Evolutionary conservation across 2,329 filamentous ascomycete species (phyloP), one percentile per base, ranked within the genome.

Genomic region (Pezizomycotina sp.): DNA sequence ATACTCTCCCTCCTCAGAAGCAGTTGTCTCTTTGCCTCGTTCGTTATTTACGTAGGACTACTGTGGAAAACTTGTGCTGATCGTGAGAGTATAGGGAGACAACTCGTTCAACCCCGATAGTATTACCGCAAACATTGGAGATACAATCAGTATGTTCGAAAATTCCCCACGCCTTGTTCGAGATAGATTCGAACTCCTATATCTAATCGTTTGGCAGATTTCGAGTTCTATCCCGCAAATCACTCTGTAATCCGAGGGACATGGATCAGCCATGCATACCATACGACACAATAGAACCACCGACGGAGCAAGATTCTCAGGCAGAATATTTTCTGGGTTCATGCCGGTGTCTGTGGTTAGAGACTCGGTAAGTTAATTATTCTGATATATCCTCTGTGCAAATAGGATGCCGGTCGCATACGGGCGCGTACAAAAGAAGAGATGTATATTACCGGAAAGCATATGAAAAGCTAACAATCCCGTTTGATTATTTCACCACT

Each of bases 191-290:
- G 27, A n/a, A 10, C 27, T 24, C 25, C 7, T 25, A 4, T 19
- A 14, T 14, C 5, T 2, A 28, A 7, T 47, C 26, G 41, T 31
- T 32, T 13, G 14, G 7, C 34, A 60, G 62, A 66, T 43, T 77
- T 70, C 53, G 58, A 64, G 27, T 76, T 77, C 50, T 74, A 69
- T 46, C 70, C 72, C 1, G 60, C 60, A 14, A 71, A 68, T 33
- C 73, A 78, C 50, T 73, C 69, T 3, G 67, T 77, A n/a, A 67
- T 68, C 6, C 62, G 69, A 31, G 66, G 71, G 21, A 69, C 65
- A 31, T 76, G 64, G 55, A 58, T 2, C 58, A 60, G n/a, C 70
- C 74, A 24, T 79, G 74, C 42, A 65, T 75, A 27, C 73, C 74
- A 0, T 74, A 69, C 39, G 65, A 71, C 33, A 65, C 34, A 59